Conservation (phyloP, 176 grass and related monocot species). For the Otatea glauca region DNA sequence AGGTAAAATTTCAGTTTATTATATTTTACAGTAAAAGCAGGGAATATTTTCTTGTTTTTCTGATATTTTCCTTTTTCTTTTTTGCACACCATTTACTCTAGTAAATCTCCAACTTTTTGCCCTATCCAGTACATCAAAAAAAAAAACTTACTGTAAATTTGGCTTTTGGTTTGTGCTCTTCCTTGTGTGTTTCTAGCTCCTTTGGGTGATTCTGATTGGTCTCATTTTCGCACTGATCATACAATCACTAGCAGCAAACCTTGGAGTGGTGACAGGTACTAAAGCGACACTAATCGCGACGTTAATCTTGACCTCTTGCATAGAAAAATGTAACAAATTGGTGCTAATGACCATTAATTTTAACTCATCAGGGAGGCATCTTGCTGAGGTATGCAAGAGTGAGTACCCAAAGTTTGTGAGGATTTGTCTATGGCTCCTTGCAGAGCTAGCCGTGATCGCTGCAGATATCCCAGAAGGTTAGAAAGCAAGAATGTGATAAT, state of each 20-base stretch:
- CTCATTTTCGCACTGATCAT: constrained; percentile 89
- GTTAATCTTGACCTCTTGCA: not conserved
- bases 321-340: not conserved
- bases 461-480: constrained; percentile 94
- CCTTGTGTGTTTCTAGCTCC: constrained; percentile 51
- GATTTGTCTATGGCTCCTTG: constrained; percentile 67
- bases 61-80: not conserved
- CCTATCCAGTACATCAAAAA: too few relatives aligned
- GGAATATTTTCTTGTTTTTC: not conserved
- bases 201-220: constrained; percentile 91
- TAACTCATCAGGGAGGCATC: constrained; percentile 62
- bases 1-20: constrained; percentile 56
- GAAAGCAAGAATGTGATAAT: not conserved
- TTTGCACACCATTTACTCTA: not conserved
- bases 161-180: not conserved
- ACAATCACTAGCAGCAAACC: constrained; percentile 86
- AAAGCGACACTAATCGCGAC: not conserved
- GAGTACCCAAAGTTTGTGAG: constrained; percentile 71
- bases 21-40: constrained; percentile 1
- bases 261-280: constrained; percentile 89
- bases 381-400: constrained; percentile 80
- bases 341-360: not conserved
- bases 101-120: not conserved
- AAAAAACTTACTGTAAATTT: too few relatives aligned
- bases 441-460: constrained; percentile 80